Base-by-base conservation (phyloP, 805 yeast species). In the Nakazawaea molendinolei region DNA sequence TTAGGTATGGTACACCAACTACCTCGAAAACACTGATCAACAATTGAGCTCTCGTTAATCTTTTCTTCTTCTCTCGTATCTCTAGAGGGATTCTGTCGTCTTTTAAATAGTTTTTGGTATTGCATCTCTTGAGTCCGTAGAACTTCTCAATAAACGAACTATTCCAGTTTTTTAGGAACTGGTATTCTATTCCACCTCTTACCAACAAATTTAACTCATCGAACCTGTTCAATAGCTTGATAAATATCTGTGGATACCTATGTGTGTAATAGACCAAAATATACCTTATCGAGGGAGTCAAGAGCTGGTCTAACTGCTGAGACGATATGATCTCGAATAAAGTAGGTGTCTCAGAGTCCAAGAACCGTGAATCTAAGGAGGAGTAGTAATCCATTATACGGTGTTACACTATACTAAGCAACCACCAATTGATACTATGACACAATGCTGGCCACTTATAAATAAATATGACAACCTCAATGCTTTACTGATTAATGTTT, bases 61-160 rank as follows among this genome's bases (percentile, higher is more conserved):
- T 54, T 37, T 78, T 66, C 43, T 75, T 58, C 24, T 36, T 14
- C 18, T 38, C 41, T 28, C 32, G 18, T 6, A 32, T 28, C 16
- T 22, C 23, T 12, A 31, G 18, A 20, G 36, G 39, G 8, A 35
- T 35, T 4, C 14, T n/a, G 9, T 5, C 5, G 18, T 30, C 20
- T 4, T 26, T 14, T 15, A 31, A 5, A 18, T 14, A 28, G 2
- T 10, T 10, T 5, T 8, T 28, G 4, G 40, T 55, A 39, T 58
- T 60, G 20, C 71, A 70, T 32, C 95, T 65, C 51, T 86, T 86
- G 44, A 90, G 59, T 2, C 97, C 97, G 52, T 90, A 90, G 52
- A 90, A 90, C 51, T 84, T 83, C 55, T 90, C 97, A 1, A 95
- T 86, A 50, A 90, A 86, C 2, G 92, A 75, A 0, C 94, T 75